Base-by-base conservation (phyloP, 331 rosid genomes). In the Erythrophleum ivorense region DNA sequence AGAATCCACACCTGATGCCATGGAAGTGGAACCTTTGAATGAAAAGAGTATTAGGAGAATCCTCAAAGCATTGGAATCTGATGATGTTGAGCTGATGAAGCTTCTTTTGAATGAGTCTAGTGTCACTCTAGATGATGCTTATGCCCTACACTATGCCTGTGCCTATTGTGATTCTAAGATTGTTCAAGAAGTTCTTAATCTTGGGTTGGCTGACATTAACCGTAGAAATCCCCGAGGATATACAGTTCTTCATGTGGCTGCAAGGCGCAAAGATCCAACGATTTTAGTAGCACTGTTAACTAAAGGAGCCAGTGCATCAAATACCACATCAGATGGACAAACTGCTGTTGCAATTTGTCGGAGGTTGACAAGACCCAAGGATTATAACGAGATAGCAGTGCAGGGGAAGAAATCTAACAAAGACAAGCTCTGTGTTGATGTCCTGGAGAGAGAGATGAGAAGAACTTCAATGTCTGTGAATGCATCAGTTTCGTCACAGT, bases 91-190 rank as follows among this genome's bases (percentile, higher is more conserved):
- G 83, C 90, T 96, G 4, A 89, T 96, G 78, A 83, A 77, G 74
- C 91, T 94, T 78, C 97, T 96, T 68, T 81, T 94, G 36, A 43
- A 76, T 0, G 98, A 96, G 84, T 94, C 95, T 70, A 78, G 49
- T 38, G 83, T 92, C 79, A 89, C 97, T 3, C 90, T 96, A 29
- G 84, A 94, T 82, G 91, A 91, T 78, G 98, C 97, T 48, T 83
- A 63, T 50, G 99, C 94, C 16, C 88, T 96, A n/a, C 97, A 94
- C 84, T 91, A 96, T 75, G 94, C 92, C 0, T 85, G 88, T 78
- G 95, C 98, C 40, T 94, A 96, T 79, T 89, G 94, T 76, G 98
- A 94, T 74, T 88, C 92, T 75, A 94, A 92, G 88, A 85, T 96
- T 59, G 85, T 96, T 76, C 89, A 88, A 77, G 97, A 88, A 84